Percentiles rank a stretch among this genome's conserved stretches.
Conservation (phyloP, 345 rosid species). For the Brassica incana region DNA sequence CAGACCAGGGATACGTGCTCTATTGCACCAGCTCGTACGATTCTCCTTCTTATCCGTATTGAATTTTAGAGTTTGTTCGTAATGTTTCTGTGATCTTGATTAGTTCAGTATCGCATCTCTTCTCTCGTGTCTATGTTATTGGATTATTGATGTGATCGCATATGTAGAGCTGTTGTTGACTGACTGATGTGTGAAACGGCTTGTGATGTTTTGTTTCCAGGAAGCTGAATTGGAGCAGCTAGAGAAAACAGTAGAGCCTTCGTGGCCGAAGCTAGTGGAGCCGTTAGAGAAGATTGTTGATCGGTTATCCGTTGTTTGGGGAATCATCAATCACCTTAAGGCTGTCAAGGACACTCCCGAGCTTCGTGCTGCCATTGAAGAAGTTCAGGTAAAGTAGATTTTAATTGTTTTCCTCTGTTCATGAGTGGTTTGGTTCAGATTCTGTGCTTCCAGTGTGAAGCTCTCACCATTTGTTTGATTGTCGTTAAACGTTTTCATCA, state of each 20-base stretch:
- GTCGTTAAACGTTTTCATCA: too few species aligned
- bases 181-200: too few species aligned
- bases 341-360: constrained; percentile 80
- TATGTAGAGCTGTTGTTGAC: too few species aligned
- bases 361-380: constrained; percentile 90
- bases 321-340: constrained; percentile 77
- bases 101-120: too few species aligned
- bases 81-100: neutral
- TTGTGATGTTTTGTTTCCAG: too few species aligned
- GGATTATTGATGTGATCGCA: too few species aligned
- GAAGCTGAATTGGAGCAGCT: constrained; percentile 72
- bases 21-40: constrained; percentile 64
- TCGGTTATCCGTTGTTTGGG: constrained; percentile 70
- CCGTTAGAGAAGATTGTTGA: constrained; percentile 88
- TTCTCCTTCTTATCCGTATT: too few species aligned
- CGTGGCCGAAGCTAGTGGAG: constrained; percentile 90
- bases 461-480: too few species aligned
- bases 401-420: too few species aligned
- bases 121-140: neutral
- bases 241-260: constrained; percentile 68
- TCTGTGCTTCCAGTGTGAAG: too few species aligned
- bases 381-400: constrained; percentile 70
- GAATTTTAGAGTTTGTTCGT: too few species aligned
- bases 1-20: constrained; percentile 70
- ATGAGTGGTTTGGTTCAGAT: too few species aligned